Percentiles rank a stretch among this genome's conserved stretches.
These are phyloP conservation scores for Spatholobus suberectus DNA, from an alignment of 306 rosid genomes.

Conservation along the genomic window DNA sequence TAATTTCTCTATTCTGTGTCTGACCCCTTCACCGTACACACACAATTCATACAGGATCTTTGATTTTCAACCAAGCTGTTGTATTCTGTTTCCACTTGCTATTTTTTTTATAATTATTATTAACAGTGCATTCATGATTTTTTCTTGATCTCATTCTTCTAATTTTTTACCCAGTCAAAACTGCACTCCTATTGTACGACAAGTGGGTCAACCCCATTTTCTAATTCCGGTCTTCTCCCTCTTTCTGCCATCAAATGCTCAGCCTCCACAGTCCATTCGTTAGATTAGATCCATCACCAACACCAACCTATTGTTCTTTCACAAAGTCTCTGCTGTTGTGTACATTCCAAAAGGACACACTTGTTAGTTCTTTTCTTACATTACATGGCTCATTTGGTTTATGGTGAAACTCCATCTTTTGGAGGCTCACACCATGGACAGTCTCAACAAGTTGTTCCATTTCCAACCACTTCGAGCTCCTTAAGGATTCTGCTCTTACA, in stretches of 20 bases:
- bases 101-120: too few species aligned
- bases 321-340: neutral
- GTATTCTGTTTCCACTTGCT: neutral
- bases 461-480: conserved; percentile 56
- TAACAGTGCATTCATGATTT: neutral
- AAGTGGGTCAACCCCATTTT: neutral
- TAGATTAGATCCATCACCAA: conserved; percentile 3
- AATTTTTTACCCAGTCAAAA: neutral
- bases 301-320: conserved; percentile 6
- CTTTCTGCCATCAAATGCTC: neutral
- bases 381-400: conserved; percentile 54
- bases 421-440: conserved; percentile 76
- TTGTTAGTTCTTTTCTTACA: neutral
- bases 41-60: neutral
- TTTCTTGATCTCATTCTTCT: neutral
- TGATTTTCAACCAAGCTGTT: neutral
- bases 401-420: conserved; percentile 58
- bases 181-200: neutral
- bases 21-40: neutral
- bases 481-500: conserved; percentile 64
- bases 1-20: too few species aligned
- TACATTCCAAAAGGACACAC: neutral
- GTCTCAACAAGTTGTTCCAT: conserved; percentile 61
- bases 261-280: neutral
- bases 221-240: neutral